Evolutionary conservation across 2,329 filamentous ascomycete species (phyloP).

Genomic region (Stenocarpella maydis): DNA sequence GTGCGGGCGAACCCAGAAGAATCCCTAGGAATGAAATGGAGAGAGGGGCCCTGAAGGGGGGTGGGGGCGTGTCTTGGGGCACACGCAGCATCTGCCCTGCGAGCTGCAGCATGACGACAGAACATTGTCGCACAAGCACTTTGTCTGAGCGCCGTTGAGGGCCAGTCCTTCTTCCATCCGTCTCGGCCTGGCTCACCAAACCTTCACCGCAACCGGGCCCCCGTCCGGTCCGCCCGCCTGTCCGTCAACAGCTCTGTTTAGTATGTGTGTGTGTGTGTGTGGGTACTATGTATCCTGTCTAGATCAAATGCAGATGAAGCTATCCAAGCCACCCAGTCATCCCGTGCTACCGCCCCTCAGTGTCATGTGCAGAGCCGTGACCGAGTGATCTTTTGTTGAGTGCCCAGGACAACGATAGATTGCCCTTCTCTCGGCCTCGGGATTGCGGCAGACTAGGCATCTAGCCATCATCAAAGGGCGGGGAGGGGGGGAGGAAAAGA

Average conservation of each 20-base stretch:
- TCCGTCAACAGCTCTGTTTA: not conserved
- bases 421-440: not conserved
- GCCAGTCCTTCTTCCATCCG: conserved; percentile 2
- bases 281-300: no score
- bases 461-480: conserved; percentile 4
- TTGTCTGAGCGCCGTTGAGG: conserved; percentile 16
- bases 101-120: conserved; percentile 23
- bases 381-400: conserved; percentile 1
- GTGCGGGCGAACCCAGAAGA: conserved; percentile 19
- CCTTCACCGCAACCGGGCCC: conserved; percentile 5
- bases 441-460: not conserved
- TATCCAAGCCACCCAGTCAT: conserved; percentile 27
- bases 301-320: not conserved
- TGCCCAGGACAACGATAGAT: not conserved
- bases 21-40: not conserved
- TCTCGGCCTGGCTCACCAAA: conserved; percentile 12
- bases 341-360: not conserved
- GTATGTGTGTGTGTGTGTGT: no score
- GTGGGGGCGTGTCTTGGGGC: conserved; percentile 22
- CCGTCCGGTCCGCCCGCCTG: not conserved
- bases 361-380: not conserved
- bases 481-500: no score
- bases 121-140: conserved; percentile 4
- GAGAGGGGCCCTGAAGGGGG: not conserved
- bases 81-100: conserved; percentile 20